phyloP scores from a whole-genome alignment of 345 rosid genomes.

The Lumnitzera racemosa region DNA sequence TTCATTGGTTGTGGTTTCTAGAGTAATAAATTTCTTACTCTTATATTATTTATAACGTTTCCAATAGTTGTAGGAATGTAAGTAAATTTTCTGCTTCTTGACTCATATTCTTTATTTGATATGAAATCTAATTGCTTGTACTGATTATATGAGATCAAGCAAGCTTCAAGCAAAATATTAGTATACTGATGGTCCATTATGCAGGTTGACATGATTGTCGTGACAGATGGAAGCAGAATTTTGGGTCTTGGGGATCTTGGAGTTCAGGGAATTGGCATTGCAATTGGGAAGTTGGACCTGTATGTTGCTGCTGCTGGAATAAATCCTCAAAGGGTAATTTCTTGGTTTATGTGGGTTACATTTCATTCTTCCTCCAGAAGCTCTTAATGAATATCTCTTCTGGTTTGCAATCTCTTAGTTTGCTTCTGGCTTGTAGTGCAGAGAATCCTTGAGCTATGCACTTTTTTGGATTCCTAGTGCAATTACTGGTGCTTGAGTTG shows the following conservation, averaged over 20 bases:
- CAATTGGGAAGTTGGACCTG: conserved; percentile 91
- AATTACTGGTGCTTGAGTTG: no score
- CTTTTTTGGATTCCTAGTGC: no score
- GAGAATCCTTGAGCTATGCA: no score
- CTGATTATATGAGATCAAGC: neutral
- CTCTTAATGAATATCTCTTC: no score
- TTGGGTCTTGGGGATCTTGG: conserved; percentile 99
- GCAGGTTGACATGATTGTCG: conserved; percentile 99
- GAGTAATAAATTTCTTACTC: no score
- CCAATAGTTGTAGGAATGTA: no score
- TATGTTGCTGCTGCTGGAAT: conserved; percentile 99
- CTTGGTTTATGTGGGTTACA: neutral
- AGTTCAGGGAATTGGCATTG: conserved; percentile 93
- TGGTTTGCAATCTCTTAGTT: no score
- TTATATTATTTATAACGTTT: no score
- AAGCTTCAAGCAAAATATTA: neutral
- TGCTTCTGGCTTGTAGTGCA: no score
- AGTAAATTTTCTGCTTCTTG: no score
- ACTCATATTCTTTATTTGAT: neutral
- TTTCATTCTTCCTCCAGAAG: no score
- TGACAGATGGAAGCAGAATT: conserved; percentile 98
- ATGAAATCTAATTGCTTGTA: neutral
- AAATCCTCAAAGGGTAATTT: conserved; percentile 89
- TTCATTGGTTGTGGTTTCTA: no score
- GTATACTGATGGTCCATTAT: conserved; percentile 3